phyloP scores from a whole-genome alignment of 106 monocot species.

The Gastrodia elata region DNA sequence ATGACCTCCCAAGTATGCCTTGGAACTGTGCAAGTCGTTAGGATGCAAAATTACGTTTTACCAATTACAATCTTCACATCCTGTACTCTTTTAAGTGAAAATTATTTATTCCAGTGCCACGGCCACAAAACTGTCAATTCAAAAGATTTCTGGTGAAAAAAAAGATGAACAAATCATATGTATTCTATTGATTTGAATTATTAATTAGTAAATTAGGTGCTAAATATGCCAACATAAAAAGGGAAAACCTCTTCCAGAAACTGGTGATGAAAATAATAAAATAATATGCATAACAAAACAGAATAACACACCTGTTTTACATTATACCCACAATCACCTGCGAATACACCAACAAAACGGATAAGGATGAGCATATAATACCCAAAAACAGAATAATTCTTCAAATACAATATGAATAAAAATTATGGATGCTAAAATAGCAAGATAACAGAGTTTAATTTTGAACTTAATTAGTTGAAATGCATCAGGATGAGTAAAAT shows the following conservation, averaged over 20 bases:
- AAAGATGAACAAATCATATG: not conserved
- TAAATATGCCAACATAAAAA: not conserved
- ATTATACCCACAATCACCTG: constrained; percentile 14
- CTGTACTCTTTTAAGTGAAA: too few relatives aligned
- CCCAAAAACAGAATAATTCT: not conserved
- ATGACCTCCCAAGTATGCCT: not conserved
- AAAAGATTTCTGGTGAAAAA: not conserved
- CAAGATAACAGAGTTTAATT: not conserved
- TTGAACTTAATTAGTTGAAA: not conserved
- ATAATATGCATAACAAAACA: not conserved
- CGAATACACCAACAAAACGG: not conserved
- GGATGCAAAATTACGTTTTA: too few relatives aligned
- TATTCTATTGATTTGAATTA: not conserved
- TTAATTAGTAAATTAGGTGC: not conserved
- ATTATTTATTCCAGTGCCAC: not conserved
- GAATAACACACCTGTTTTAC: constrained; percentile 7
- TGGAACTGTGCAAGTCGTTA: not conserved
- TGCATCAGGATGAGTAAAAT: not conserved
- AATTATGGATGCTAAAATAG: not conserved
- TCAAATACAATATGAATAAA: not conserved
- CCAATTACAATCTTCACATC: not conserved
- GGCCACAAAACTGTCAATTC: not conserved
- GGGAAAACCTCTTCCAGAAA: not conserved
- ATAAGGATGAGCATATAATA: not conserved
- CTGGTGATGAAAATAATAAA: too few relatives aligned